These are phyloP conservation scores for Dipodascopsis uninucleata DNA, from an alignment of 805 yeast species.

Conservation along the genomic window DNA sequence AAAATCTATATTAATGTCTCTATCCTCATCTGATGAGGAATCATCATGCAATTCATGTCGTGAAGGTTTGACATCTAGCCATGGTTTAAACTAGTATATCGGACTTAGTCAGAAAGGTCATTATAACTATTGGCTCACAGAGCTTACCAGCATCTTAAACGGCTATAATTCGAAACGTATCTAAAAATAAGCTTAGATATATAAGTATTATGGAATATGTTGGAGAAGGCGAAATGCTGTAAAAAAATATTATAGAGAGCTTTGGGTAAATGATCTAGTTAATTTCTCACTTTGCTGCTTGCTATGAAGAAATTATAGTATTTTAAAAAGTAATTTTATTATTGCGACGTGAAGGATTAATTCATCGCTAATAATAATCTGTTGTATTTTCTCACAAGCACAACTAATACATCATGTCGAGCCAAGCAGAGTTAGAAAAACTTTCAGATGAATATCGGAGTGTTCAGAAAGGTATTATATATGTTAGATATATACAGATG, in stretches of 20 bases:
- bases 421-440: conserved; percentile 25
- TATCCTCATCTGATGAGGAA: conserved; percentile 29
- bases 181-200: not conserved
- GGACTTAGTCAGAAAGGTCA: not conserved
- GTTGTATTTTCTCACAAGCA: too few relatives aligned
- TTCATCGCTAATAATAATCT: too few relatives aligned
- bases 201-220: not conserved
- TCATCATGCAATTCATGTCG: conserved; percentile 46
- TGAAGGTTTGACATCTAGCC: conserved; percentile 41
- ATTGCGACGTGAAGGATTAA: too few relatives aligned
- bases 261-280: too few relatives aligned
- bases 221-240: too few relatives aligned
- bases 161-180: not conserved
- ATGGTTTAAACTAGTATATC: conserved; percentile 45
- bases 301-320: too few relatives aligned
- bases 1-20: conserved; percentile 1
- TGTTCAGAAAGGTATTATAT: conserved; percentile 20
- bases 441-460: conserved; percentile 21
- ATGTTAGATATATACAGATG: not conserved
- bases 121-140: not conserved
- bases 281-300: too few relatives aligned
- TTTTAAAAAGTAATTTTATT: too few relatives aligned
- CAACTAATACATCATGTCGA: too few relatives aligned
- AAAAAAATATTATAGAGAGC: too few relatives aligned
- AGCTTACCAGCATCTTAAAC: conserved; percentile 27